Base-by-base conservation (phyloP, 2,329 filamentous ascomycete species). In the Fusarium anthophilum region DNA sequence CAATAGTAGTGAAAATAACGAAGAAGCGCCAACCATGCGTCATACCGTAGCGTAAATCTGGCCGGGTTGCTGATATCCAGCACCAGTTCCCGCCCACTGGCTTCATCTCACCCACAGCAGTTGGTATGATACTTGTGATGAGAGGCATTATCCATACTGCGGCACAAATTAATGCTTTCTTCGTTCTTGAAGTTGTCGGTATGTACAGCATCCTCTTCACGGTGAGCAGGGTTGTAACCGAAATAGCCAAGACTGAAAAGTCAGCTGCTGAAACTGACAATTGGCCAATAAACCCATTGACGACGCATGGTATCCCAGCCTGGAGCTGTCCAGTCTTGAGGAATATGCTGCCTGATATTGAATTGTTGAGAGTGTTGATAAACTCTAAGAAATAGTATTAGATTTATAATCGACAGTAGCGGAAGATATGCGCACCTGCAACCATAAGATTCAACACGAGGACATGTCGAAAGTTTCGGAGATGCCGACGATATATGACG, bases 21-120 rank as follows among this genome's bases (percentile, higher is more conserved):
- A 80, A 78, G 56, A 86, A 81, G 11, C 85, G 82, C 85, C 84
- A 86, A 45, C 82, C 84, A 63, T 87, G 85, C 1, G 83, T 84
- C 55, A 87, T 78, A 5, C 77, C 81, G 65, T 86, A 87, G 32
- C 85, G 82, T n/a, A 86, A 78, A 18, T 81, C 81, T 32, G 79
- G 72, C n/a, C 81, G 77, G 6, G 79, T 71, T 18, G 78, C 70
- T 18, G 80, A 76, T 66, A 87, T 86, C 85, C 85, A 87, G 75
- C 85, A 86, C 85, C 85, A 87, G 65, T 86, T 86, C 1, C 85
- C 85, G 8, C 83, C 83, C 0, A 85, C 83, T 24, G 76, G 76
- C 30, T 59, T 44, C 70, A 78, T 78, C 32, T 76, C 68, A 5
- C 76, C 75, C 43, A 61, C 58, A 3, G 67, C 57, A 12, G 73